These are phyloP conservation scores for Candida germanica DNA, from an alignment of 805 yeast species.

Conservation along the genomic window DNA sequence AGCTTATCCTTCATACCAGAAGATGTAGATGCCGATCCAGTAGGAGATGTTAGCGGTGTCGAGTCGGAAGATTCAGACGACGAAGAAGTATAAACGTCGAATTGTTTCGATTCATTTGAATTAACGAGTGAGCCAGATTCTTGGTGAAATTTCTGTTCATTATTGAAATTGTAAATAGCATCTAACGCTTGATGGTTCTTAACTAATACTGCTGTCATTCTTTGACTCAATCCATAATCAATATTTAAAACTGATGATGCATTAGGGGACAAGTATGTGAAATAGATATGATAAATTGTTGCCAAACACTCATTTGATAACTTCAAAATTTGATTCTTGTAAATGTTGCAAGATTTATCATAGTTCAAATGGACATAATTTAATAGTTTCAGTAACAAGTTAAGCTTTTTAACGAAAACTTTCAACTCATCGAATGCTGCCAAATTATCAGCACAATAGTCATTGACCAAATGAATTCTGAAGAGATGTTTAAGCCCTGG, in stretches of 20 bases:
- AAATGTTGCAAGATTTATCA: not conserved
- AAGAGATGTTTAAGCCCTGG: conserved; percentile 75
- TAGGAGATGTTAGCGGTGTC: not conserved
- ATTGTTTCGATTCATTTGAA: not conserved
- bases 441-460: conserved; percentile 72
- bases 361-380: conserved; percentile 6
- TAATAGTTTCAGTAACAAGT: conserved; percentile 11
- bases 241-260: conserved; percentile 73
- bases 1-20: no score
- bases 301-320: conserved; percentile 57
- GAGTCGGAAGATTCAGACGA: no score
- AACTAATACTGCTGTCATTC: conserved; percentile 30
- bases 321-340: conserved; percentile 4
- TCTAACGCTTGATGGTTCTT: conserved; percentile 5
- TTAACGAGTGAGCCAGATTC: no score
- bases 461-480: conserved; percentile 59
- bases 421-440: conserved; percentile 63
- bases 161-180: conserved; percentile 5
- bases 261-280: conserved; percentile 60
- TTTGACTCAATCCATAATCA: conserved; percentile 48
- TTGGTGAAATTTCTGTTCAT: not conserved
- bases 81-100: not conserved
- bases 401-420: conserved; percentile 48
- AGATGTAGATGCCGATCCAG: not conserved
- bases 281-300: conserved; percentile 60